phyloP scores from a whole-genome alignment of 2,329 filamentous ascomycete species.

The Grosmannia clavigera region DNA sequence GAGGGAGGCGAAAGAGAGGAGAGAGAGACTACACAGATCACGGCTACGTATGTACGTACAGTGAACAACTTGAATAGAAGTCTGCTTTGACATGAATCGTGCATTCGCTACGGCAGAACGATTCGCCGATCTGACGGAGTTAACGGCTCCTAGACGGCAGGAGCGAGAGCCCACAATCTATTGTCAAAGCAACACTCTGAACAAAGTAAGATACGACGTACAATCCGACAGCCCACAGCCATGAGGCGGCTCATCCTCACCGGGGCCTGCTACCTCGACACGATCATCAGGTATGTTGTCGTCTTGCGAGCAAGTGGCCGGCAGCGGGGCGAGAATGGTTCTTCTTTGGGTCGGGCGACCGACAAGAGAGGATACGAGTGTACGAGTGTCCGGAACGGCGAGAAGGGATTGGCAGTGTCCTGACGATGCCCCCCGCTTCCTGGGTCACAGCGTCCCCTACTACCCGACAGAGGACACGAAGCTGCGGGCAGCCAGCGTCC shows the following conservation, averaged over 20 bases:
- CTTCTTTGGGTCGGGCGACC: too few species aligned
- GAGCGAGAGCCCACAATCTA: not conserved
- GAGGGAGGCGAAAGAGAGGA: too few species aligned
- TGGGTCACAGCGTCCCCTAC: slow-evolving; percentile 41
- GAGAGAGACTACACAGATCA: not conserved
- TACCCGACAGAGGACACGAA: slow-evolving; percentile 63
- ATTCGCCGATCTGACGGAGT: not conserved
- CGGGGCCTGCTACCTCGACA: slow-evolving; percentile 60
- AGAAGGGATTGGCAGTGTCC: not conserved
- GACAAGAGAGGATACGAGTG: too few species aligned
- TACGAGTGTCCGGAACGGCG: too few species aligned
- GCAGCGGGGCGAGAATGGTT: too few species aligned
- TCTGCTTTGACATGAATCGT: not conserved
- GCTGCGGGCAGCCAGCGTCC: slow-evolving; percentile 48
- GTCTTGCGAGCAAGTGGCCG: slow-evolving; percentile 13
- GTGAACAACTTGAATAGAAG: not conserved
- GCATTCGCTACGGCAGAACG: not conserved
- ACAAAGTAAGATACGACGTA: too few species aligned
- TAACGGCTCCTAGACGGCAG: not conserved
- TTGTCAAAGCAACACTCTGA: not conserved
- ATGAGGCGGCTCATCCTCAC: slow-evolving; percentile 50
- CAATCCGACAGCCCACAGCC: slow-evolving; percentile 5
- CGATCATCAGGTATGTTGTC: slow-evolving; percentile 44
- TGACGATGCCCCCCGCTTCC: not conserved
- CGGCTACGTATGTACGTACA: too few species aligned